phyloP scores from a whole-genome alignment of 2,329 filamentous ascomycete genomes.

The Fusarium humuli region DNA sequence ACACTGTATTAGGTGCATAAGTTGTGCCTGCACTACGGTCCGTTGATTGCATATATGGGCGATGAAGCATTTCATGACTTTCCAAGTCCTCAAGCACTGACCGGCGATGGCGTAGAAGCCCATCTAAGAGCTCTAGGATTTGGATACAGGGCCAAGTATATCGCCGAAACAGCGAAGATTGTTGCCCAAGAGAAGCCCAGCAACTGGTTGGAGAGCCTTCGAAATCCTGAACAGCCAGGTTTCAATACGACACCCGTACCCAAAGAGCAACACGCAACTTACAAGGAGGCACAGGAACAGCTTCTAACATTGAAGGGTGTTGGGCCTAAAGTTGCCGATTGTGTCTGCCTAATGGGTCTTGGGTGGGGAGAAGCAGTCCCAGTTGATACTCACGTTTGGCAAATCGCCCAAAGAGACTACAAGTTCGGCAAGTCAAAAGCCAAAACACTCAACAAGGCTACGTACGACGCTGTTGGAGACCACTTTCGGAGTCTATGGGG shows the following conservation, averaged over 20 bases:
- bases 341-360: constrained; percentile 94
- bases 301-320: constrained; percentile 86
- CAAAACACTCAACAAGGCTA: constrained; percentile 87
- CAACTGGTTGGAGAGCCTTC: constrained; percentile 81
- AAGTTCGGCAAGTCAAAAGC: constrained; percentile 87
- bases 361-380: constrained; percentile 97
- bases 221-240: constrained; percentile 79
- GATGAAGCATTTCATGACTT: constrained; percentile 87
- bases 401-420: constrained; percentile 97
- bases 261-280: constrained; percentile 69
- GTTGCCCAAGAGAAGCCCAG: constrained; percentile 74
- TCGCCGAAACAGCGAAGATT: constrained; percentile 84
- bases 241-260: constrained; percentile 60
- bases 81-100: constrained; percentile 79
- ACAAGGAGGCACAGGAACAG: constrained; percentile 82
- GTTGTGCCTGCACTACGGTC: constrained; percentile 86
- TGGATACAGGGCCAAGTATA: constrained; percentile 93
- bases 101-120: constrained; percentile 78
- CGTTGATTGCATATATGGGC: constrained; percentile 76
- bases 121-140: constrained; percentile 88
- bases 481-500: constrained; percentile 94
- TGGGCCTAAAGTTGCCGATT: constrained; percentile 96
- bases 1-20: constrained; percentile 74
- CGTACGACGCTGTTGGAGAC: constrained; percentile 90
- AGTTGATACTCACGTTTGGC: constrained; percentile 98